Conservation (phyloP, 805 yeast species). For the Blastobotrys peoriensis region DNA sequence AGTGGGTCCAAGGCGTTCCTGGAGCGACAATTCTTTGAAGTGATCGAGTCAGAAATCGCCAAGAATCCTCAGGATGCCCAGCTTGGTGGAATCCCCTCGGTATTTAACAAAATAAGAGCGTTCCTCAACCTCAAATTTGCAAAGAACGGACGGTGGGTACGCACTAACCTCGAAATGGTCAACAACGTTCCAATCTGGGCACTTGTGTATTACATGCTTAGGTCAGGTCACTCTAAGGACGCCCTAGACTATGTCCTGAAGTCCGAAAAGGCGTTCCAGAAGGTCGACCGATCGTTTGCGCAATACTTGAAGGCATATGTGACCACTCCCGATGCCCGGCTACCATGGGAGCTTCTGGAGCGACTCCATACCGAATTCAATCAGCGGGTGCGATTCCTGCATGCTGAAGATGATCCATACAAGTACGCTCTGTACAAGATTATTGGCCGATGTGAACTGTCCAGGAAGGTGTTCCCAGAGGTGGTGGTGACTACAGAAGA, state of each 20-base stretch:
- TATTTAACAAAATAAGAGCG: conserved; percentile 64
- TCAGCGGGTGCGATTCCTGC: conserved; percentile 64
- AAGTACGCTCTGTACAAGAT: conserved; percentile 86
- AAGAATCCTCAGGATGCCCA: conserved; percentile 42
- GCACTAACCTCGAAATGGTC: conserved; percentile 53
- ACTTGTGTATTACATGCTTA: conserved; percentile 68
- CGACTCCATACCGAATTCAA: conserved; percentile 74
- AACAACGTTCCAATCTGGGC: conserved; percentile 97
- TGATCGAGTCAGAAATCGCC: conserved; percentile 60
- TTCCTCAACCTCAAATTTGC: conserved; percentile 45
- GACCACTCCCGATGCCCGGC: conserved; percentile 44
- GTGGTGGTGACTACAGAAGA: conserved; percentile 81
- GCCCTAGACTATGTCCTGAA: conserved; percentile 63
- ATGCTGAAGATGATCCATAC: conserved; percentile 76
- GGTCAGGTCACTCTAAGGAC: conserved; percentile 78
- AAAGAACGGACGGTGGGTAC: conserved; percentile 42
- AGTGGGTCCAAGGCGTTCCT: conserved; percentile 53
- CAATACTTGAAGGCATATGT: conserved; percentile 68
- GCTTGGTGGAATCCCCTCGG: conserved; percentile 64
- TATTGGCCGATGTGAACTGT: conserved; percentile 83
- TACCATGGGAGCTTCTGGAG: conserved; percentile 63
- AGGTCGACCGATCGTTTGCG: conserved; percentile 80
- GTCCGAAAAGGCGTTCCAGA: conserved; percentile 68
- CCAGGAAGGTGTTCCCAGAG: conserved; percentile 58
- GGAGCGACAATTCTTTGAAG: conserved; percentile 71